Base-by-base conservation (phyloP, 177 flowering plant species). In the Telopea speciosissima region DNA sequence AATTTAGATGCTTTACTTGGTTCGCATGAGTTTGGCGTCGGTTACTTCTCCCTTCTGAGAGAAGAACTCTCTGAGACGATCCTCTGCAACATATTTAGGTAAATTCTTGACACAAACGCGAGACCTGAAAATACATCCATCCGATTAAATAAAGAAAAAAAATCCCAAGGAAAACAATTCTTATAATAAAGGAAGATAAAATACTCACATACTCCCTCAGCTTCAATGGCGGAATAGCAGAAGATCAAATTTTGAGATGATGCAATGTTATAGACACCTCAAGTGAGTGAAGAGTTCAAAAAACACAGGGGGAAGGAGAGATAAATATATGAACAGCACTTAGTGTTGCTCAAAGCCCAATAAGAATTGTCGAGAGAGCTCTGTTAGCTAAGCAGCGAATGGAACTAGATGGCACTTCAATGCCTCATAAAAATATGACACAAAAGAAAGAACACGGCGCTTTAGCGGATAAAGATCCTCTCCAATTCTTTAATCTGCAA, bases 41-140 rank as follows among this genome's bases (percentile, higher is more conserved):
- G 97, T 94, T 8, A 92, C 79, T 80, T 94, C 98, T 62, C 98
- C 98, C 79, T 89, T 92, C 81, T 85, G 86, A 24, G 97, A 90
- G 75, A 94, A 92, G 73, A 83, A 79, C 17, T 89, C 97, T 62
- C 91, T 78, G 28, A 94, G 85, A n/a, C 92, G 87, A 66, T 90
- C 91, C 78, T 92, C 98, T 0, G 70, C 73, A 0, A 79, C 87
- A 61, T 90, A 67, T 64, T 84, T 87, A 1, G 98, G 98, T 74
- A 94, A 73, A 79, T 89, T 90, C 74, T 94, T 94, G 61, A 94
- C 97, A 63, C 93, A 88, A 70, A 94, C 81, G 12, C 98, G 81
- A 14, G 98, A 94, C 97, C 98, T 94, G 67, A 42, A 62, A 72
- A 17, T 12, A 44, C 42, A 45, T 0, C 1, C 25, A 67, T 12